A percentile compares a stretch with the other conserved stretches of the same genome.
These are phyloP conservation scores for Parietichytrium sp. DNA, from an alignment of 108 stramenopile species.

Conservation along the genomic window DNA sequence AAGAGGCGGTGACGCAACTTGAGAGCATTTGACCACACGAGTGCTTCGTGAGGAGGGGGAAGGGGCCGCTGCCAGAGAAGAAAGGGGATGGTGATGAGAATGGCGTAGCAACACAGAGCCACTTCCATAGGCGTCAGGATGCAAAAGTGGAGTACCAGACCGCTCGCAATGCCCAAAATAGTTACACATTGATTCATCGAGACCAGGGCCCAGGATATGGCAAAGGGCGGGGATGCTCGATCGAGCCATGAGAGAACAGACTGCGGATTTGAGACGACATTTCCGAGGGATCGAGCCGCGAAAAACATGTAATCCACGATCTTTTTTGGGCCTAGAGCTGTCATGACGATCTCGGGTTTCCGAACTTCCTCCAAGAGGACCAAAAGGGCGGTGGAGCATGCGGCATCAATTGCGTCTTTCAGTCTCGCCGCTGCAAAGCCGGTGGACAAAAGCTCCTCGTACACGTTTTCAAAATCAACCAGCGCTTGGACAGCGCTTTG, in stretches of 20 bases:
- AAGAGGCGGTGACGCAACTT: conserved; percentile 11
- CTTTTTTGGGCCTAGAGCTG: conserved; percentile 3
- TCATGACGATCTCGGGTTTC: conserved; percentile 26
- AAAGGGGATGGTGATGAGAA: conserved; percentile 7
- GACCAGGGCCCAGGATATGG: conserved; percentile 13
- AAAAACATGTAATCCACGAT: conserved; percentile 15
- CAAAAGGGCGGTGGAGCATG: neutral
- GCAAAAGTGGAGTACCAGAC: neutral
- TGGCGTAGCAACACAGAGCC: too few relatives aligned
- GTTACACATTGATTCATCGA: neutral
- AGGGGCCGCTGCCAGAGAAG: neutral
- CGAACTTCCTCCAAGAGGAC: conserved; percentile 5
- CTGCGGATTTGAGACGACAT: conserved; percentile 3
- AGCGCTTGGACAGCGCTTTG: too few relatives aligned
- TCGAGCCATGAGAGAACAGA: conserved; percentile 30
- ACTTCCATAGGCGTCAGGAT: neutral
- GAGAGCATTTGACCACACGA: conserved; percentile 1
- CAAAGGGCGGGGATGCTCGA: neutral
- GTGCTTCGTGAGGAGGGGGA: neutral
- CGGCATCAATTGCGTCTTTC: conserved; percentile 7
- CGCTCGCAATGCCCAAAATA: neutral
- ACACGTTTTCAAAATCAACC: neutral
- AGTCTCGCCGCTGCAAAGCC: conserved; percentile 9
- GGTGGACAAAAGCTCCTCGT: neutral
- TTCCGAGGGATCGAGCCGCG: conserved; percentile 11